These are phyloP conservation scores for Daldinia bambusicola DNA, from an alignment of 495 filamentous ascomycete genomes.

Conservation along the genomic window DNA sequence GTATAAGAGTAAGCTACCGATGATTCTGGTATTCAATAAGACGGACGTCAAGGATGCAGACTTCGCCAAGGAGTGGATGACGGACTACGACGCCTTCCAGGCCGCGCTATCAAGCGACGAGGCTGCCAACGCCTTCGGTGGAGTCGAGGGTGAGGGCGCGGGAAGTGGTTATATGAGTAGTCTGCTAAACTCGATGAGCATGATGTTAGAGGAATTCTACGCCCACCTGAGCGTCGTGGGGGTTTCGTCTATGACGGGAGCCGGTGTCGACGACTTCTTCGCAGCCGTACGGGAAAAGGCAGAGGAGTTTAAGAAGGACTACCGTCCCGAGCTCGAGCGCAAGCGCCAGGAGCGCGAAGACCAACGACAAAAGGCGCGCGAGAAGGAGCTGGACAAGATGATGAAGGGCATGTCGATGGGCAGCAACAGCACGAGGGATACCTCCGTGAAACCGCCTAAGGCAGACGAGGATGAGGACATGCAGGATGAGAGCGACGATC, in stretches of 20 bases:
- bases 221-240: conserved; percentile 89
- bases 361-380: conserved; percentile 71
- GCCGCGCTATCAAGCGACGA: conserved; percentile 83
- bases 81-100: conserved; percentile 96
- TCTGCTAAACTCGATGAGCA: conserved; percentile 93
- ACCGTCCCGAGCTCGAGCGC: conserved; percentile 89
- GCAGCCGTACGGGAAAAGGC: conserved; percentile 85
- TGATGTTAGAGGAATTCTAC: conserved; percentile 99
- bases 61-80: conserved; percentile 99
- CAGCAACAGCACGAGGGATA: conserved; percentile 37
- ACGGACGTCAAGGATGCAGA: conserved; percentile 90
- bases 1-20: conserved; percentile 97
- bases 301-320: conserved; percentile 89
- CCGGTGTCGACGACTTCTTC: conserved; percentile 93
- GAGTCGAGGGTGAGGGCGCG: conserved; percentile 70
- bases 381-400: conserved; percentile 86
- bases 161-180: conserved; percentile 98
- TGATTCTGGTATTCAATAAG: conserved; percentile 99
- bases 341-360: conserved; percentile 78
- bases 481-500: conserved; percentile 55
- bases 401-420: conserved; percentile 93
- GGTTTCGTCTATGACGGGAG: conserved; percentile 92
- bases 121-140: conserved; percentile 77
- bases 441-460: conserved; percentile 46
- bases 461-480: conserved; percentile 64